Evolutionary conservation across 1,139 yeast species (phyloP), one percentile per base, ranked within the genome.

Genomic region (Taphrina flavorubra): DNA sequence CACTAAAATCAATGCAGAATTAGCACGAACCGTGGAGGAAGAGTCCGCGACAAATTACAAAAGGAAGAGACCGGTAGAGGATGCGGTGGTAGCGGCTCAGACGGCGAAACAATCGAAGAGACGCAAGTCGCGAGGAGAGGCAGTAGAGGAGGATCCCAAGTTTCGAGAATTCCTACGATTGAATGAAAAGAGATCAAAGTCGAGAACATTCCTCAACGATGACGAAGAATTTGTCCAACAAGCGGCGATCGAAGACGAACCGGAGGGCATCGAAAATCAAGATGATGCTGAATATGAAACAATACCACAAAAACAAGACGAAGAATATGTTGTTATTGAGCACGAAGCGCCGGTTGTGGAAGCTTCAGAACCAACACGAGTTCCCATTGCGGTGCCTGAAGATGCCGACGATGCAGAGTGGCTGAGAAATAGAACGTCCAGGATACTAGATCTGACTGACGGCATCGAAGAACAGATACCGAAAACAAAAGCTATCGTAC

Each of bases 101-200:
- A 76, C 72, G 72, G 78, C 75, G 53, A 74, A 58, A 14, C 56
- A 40, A 58, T 14, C 36, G 47, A 53, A 63, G 46, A 25, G 46
- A 31, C 55, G 47, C 7, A 55, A 44, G 56, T n/a, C 40, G 25
- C 7, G 31, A 6, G 36, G 18, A n/a, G 34, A 44, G 6, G 34
- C 18, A 36, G 73, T 69, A 2, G 63, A 70, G 20, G 67, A 70
- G n/a, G 86, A 92, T 76, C 87, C 89, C 5, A 86, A 87, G 72
- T 82, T 94, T 74, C 83, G 84, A 73, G 98, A 94, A 76, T 94
- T 84, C 73, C 82, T 94, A 78, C 90, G 89, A 72, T 89, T 90
- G 3, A 89, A 91, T 86, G 90, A 89, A 74, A 92, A 95, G 2
- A 82, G 90, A 11, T 81, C 84, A 68, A 85, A 84, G 71, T 46